phyloP scores from a whole-genome alignment of 805 yeast genomes.

The Lipomyces japonicus region DNA sequence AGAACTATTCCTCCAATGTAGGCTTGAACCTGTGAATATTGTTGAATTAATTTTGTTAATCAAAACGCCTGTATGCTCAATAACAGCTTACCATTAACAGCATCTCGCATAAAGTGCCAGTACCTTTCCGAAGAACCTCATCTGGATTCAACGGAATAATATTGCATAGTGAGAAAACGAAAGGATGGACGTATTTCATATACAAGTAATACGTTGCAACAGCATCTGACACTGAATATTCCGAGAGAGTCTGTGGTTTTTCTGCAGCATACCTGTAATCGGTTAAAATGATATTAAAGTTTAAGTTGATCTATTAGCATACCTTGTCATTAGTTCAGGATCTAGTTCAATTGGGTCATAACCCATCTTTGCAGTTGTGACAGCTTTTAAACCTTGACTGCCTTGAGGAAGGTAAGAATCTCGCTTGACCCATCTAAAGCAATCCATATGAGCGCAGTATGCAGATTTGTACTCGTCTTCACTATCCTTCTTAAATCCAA shows the following conservation, averaged over 20 bases:
- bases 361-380: conserved; percentile 90
- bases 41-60: background rate
- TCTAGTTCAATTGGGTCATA: conserved; percentile 95
- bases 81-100: conserved; percentile 63
- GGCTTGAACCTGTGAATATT: conserved; percentile 57
- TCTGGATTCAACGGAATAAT: conserved; percentile 96
- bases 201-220: conserved; percentile 96
- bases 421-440: conserved; percentile 96
- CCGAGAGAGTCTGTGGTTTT: conserved; percentile 86
- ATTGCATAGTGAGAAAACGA: conserved; percentile 90
- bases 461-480: conserved; percentile 92
- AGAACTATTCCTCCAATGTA: conserved; percentile 68
- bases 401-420: conserved; percentile 98
- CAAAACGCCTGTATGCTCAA: background rate
- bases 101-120: conserved; percentile 99
- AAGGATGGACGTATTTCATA: conserved; percentile 96
- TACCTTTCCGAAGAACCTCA: conserved; percentile 92
- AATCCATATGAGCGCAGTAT: conserved; percentile 95
- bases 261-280: conserved; percentile 72
- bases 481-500: conserved; percentile 84
- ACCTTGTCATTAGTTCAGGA: conserved; percentile 95
- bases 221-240: conserved; percentile 98
- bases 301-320: background rate
- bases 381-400: conserved; percentile 96
- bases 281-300: no score